Base-by-base conservation (phyloP, 2,329 filamentous ascomycete genomes). In the Talaromyces piceae region DNA sequence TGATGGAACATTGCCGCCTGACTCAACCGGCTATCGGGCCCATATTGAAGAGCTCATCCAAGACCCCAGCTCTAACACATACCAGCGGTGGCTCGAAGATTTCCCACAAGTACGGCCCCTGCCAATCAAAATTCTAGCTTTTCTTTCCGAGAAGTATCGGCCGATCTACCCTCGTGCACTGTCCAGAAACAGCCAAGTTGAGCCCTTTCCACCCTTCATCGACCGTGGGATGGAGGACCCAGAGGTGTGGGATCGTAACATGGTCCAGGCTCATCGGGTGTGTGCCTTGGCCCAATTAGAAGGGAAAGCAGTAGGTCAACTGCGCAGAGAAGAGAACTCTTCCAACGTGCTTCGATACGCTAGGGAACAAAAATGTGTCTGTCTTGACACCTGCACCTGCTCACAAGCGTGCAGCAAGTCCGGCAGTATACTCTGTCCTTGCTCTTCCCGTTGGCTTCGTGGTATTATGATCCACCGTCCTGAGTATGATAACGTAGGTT, bases 101-200 rank as follows among this genome's bases (percentile, higher is more conserved):
- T 57, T 63, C 20, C 55, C 63, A 5, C 54, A 64, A 47, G 67
- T 68, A 33, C 54, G 63, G 11, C 53, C 60, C 26, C 60, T 67
- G 5, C 58, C 64, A 2, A 51, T 49, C 3, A 58, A 67, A 41
- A 55, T 63, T n/a, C 55, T 70, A 16, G 56, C 58, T 3, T 43
- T 59, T 4, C 54, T 68, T n/a, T 67, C 66, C 0, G 67, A 71
- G 56, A 69, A 65, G 31, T 72, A 69, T 50, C 59, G 66, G 27
- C 50, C 60, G 0, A 52, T 67, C n/a, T 51, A 51, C 39, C 44
- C 49, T 33, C 44, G 49, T 4, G 23, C 44, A 7, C 20, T 25
- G 26, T 27, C 16, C 33, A 47, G 31, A 25, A 30, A 47, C 20
- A 39, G 25, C 12, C 16, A 47, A 4, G 22, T 12, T 18, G n/a